phyloP scores from a whole-genome alignment of 768 basidiomycete genomes.

The Auriculariales sp. region DNA sequence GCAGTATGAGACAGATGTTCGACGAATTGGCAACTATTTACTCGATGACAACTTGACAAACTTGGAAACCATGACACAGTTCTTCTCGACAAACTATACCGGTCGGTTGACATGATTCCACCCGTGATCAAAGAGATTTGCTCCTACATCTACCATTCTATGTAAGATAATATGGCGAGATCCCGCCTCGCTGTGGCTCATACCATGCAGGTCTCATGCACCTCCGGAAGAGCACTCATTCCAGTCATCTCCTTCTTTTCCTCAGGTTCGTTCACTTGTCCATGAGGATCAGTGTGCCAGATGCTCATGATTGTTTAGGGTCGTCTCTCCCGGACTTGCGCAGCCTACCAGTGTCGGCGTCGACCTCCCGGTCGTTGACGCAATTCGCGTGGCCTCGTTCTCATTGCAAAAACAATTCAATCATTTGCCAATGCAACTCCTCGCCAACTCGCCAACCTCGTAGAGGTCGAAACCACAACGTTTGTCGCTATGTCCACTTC shows the following conservation, averaged over 20 bases:
- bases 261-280: constrained; percentile 36
- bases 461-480: constrained; percentile 13
- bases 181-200: not conserved
- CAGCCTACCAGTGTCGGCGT: constrained; percentile 76
- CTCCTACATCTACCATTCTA: not conserved
- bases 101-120: not conserved
- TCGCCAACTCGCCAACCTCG: constrained; percentile 20
- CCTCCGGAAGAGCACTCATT: constrained; percentile 69
- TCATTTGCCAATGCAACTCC: constrained; percentile 88
- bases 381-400: constrained; percentile 72
- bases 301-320: constrained; percentile 32
- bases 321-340: constrained; percentile 84
- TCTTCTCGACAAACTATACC: constrained; percentile 37
- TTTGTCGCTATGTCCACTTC: constrained; percentile 64
- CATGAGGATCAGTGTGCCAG: not conserved
- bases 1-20: constrained; percentile 68
- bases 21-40: constrained; percentile 41
- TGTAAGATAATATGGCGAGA: not conserved
- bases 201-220: constrained; percentile 33
- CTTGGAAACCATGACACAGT: constrained; percentile 56
- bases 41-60: constrained; percentile 52
- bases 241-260: constrained; percentile 87
- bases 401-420: constrained; percentile 85
- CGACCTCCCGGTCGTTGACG: constrained; percentile 49
- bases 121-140: not conserved